Evolutionary conservation across 1,139 yeast genomes (phyloP).

Genomic region (Suhomyces guaymorum): DNA sequence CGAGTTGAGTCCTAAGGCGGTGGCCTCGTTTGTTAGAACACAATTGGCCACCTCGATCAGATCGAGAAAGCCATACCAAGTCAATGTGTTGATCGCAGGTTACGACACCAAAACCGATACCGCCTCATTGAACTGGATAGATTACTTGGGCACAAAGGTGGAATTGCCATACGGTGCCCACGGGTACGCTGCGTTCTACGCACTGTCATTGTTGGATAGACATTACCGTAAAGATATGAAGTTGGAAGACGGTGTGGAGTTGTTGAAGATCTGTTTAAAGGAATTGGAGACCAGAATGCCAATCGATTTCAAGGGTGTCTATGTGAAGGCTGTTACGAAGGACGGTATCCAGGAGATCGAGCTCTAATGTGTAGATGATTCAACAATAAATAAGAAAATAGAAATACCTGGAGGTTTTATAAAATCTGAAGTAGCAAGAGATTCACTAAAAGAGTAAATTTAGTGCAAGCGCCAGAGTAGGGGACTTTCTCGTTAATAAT

Average conservation of each 20-base stretch:
- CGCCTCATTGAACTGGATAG: constrained; percentile 86
- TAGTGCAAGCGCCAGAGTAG: no score
- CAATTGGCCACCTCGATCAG: constrained; percentile 86
- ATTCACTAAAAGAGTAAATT: no score
- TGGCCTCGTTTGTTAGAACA: constrained; percentile 85
- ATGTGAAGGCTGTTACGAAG: constrained; percentile 73
- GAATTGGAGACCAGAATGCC: constrained; percentile 92
- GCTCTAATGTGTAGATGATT: no score
- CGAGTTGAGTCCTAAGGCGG: constrained; percentile 81
- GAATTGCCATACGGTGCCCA: constrained; percentile 95
- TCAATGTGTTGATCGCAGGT: constrained; percentile 85
- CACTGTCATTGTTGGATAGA: constrained; percentile 85
- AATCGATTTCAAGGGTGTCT: constrained; percentile 89
- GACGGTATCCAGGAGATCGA: constrained; percentile 64
- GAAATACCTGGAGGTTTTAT: no score
- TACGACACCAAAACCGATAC: constrained; percentile 61
- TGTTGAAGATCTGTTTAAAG: constrained; percentile 69
- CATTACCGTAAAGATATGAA: constrained; percentile 82
- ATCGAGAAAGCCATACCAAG: constrained; percentile 91
- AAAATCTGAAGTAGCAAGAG: no score
- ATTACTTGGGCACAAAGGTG: constrained; percentile 89
- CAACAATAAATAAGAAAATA: no score
- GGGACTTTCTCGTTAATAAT: no score
- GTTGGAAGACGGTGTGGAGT: constrained; percentile 74
- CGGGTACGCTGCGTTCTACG: constrained; percentile 95